These are phyloP conservation scores for Lablab purpureus DNA, from an alignment of 306 rosid genomes.

Conservation along the genomic window DNA sequence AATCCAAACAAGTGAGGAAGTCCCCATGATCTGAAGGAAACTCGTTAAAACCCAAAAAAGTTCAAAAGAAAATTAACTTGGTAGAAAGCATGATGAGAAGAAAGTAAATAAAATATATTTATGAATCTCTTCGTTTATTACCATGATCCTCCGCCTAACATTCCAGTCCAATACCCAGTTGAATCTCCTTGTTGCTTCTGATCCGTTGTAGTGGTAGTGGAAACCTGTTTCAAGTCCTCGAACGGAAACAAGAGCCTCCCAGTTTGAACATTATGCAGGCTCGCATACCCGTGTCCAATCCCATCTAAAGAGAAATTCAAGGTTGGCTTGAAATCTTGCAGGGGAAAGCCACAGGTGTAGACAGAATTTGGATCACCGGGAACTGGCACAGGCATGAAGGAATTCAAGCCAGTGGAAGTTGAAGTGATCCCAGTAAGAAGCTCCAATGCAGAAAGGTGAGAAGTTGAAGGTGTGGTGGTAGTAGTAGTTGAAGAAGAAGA, in stretches of 20 bases:
- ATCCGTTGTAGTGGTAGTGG: conserved; percentile 44
- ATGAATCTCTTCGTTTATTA: conserved; percentile 49
- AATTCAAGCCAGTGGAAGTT: conserved; percentile 62
- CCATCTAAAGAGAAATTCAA: conserved; percentile 75
- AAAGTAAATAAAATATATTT: not conserved
- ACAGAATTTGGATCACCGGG: conserved; percentile 50
- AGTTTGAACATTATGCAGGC: conserved; percentile 44
- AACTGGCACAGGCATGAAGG: conserved; percentile 59
- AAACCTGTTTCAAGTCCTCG: conserved; percentile 66
- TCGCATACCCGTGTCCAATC: conserved; percentile 53
- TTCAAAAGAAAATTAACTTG: conserved; percentile 1
- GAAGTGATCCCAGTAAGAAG: conserved; percentile 65
- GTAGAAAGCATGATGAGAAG: not conserved
- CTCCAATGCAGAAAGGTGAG: conserved; percentile 72
- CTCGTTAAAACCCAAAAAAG: conserved; percentile 6
- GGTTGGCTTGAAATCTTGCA: conserved; percentile 70
- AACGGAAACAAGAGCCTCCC: conserved; percentile 69
- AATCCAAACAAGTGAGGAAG: conserved; percentile 40
- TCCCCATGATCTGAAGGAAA: conserved; percentile 41
- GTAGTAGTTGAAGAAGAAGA: conserved; percentile 27
- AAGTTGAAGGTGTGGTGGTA: not conserved
- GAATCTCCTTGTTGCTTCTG: conserved; percentile 61
- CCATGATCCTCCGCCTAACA: conserved; percentile 90
- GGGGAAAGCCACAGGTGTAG: conserved; percentile 54
- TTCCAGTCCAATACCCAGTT: conserved; percentile 79